A percentile compares a stretch with the other conserved stretches of the same genome.
Evolutionary conservation across 108 stramenopile species (phyloP).

Genomic region (Fistulifera pelliculosa): DNA sequence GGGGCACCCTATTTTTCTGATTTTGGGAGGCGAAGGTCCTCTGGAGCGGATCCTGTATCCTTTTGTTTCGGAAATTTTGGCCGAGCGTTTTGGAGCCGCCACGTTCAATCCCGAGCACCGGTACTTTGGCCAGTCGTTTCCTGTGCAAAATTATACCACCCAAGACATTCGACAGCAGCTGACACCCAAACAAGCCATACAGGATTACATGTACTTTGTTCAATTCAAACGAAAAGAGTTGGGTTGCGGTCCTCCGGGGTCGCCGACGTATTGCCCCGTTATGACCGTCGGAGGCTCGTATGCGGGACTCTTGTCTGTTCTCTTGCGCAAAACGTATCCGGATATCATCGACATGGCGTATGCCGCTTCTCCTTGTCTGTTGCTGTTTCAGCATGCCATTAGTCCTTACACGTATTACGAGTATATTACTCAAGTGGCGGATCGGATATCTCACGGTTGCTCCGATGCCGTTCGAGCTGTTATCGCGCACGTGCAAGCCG

Average conservation of each 20-base stretch:
- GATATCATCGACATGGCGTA: constrained; percentile 63
- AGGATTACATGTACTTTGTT: constrained; percentile 14
- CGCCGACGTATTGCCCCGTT: constrained; percentile 60
- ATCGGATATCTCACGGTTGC: constrained; percentile 43
- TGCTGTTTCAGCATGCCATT: constrained; percentile 46
- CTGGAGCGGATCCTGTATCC: constrained; percentile 27
- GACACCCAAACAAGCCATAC: constrained; percentile 40
- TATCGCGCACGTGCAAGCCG: neutral
- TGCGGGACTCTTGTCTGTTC: constrained; percentile 63
- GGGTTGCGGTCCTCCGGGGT: constrained; percentile 33
- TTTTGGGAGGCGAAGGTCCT: constrained; percentile 72
- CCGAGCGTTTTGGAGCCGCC: constrained; percentile 39
- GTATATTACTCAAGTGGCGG: constrained; percentile 51
- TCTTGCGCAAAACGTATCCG: constrained; percentile 52
- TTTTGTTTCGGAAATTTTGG: constrained; percentile 24
- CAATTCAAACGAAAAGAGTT: constrained; percentile 17
- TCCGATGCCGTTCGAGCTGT: constrained; percentile 34
- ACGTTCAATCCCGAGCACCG: constrained; percentile 51
- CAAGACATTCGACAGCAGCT: constrained; percentile 8
- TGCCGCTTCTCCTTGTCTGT: constrained; percentile 52
- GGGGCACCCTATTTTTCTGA: constrained; percentile 59
- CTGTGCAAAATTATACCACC: constrained; percentile 9
- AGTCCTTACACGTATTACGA: constrained; percentile 47
- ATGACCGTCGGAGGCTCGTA: constrained; percentile 70
- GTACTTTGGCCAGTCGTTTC: constrained; percentile 26